Evolutionary conservation across 2,329 filamentous ascomycete species (phyloP).

Genomic region (Aspergillus latus): DNA sequence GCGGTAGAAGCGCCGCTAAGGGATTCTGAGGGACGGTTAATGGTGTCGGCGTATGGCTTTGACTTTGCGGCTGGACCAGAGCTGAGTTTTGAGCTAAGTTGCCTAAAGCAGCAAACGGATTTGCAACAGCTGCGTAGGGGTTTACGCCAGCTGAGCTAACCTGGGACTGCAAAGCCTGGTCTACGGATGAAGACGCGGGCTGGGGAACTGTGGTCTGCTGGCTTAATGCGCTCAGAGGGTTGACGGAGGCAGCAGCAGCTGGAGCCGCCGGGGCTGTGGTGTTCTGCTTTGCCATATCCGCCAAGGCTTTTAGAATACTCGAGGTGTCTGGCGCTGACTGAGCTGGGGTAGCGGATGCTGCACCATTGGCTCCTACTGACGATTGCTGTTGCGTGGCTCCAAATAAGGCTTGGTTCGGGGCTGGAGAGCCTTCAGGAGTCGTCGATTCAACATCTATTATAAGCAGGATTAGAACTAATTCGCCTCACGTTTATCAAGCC

Average conservation of each 20-base stretch:
- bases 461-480: constrained; percentile 28
- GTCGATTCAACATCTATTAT: constrained; percentile 63
- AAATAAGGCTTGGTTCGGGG: constrained; percentile 44
- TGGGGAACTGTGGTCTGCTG: constrained; percentile 45
- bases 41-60: constrained; percentile 44
- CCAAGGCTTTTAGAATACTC: constrained; percentile 73
- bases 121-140: constrained; percentile 50
- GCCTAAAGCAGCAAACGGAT: constrained; percentile 50
- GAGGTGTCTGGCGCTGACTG: constrained; percentile 55
- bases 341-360: constrained; percentile 23
- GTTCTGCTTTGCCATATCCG: constrained; percentile 77
- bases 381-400: constrained; percentile 31
- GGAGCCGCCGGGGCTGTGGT: constrained; percentile 50
- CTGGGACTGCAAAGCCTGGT: constrained; percentile 42
- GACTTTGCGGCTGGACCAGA: constrained; percentile 40
- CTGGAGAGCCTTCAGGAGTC: constrained; percentile 62
- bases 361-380: constrained; percentile 28
- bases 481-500: not conserved
- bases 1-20: constrained; percentile 45
- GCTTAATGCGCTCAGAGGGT: constrained; percentile 52
- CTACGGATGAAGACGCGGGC: constrained; percentile 46
- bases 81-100: constrained; percentile 39
- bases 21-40: constrained; percentile 42
- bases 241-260: constrained; percentile 39
- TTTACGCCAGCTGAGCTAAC: constrained; percentile 60